phyloP scores from a whole-genome alignment of 108 stramenopile species.

The Nitzschia inconspicua region DNA sequence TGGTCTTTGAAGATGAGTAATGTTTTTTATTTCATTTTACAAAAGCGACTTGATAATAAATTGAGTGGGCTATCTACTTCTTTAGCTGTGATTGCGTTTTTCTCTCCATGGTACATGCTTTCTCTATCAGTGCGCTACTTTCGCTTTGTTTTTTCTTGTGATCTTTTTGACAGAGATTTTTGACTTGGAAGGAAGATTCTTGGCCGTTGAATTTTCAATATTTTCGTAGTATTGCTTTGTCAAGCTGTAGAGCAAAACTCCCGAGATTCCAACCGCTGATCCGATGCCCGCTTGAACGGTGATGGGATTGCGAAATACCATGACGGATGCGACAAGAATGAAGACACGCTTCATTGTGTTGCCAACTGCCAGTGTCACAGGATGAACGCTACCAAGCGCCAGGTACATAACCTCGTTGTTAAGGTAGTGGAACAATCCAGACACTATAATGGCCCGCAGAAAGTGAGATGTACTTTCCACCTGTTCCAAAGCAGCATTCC shows the following conservation, averaged over 20 bases:
- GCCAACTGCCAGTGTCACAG: conserved; percentile 93
- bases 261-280: conserved; percentile 74
- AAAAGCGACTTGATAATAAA: too few species aligned
- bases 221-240: conserved; percentile 74
- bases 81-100: too few species aligned
- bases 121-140: too few species aligned
- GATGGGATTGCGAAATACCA: conserved; percentile 89
- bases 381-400: conserved; percentile 85
- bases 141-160: too few species aligned
- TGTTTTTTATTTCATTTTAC: too few species aligned
- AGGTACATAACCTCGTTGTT: conserved; percentile 98
- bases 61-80: too few species aligned
- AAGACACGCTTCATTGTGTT: conserved; percentile 97
- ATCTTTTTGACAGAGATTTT: too few species aligned
- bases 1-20: too few species aligned
- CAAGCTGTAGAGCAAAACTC: conserved; percentile 79
- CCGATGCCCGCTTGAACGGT: conserved; percentile 73
- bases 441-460: conserved; percentile 58
- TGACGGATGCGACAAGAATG: conserved; percentile 91
- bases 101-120: too few species aligned
- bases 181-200: too few species aligned
- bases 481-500: conserved; percentile 37
- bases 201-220: conserved; percentile 25
- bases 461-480: conserved; percentile 22
- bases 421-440: conserved; percentile 90